Evolutionary conservation across 192 early-diverging fungal species (phyloP), one percentile per base, ranked within the genome.

Genomic region (Coemansia pectinata): DNA sequence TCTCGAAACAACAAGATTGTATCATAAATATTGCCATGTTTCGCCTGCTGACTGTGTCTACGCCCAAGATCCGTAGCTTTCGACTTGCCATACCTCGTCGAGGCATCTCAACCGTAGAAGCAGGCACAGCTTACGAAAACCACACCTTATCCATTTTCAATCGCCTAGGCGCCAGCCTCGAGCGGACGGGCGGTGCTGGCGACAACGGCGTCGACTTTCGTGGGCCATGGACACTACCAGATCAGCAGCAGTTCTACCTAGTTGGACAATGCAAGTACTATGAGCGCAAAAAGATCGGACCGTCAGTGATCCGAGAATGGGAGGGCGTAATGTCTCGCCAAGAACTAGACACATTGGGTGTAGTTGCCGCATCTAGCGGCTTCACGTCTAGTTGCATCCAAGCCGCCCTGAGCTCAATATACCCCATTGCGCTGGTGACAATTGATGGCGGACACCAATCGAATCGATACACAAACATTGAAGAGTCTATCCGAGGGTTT

Each of bases 311-410:
- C 42, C 79, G 79, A 34, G 79, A 81, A 47, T 81, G 79, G 79
- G 79, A 81, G 31, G 79, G 79, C 41, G 79, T 81, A 14, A 81
- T 81, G 79, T 70, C 79, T 17, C 63, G 79, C 10, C 79, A 81
- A 29, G 74, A 76, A 9, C n/a, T 61, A 10, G 73, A 76, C 27
- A 74, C 78, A 1, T 41, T 81, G 17, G 79, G 79, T 47, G 25
- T 76, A 3, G 64, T 81, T 6, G 69, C 63, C 14, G 71, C 79
- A 9, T 66, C 79, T 11, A 76, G 79, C 38, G 79, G 79, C 14
- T 81, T 76, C 39, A 81, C 79, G n/a, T 11, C 74, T 8, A 63
- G 63, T 2, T 69, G 71, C 34, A 50, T 72, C 3, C 38, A 65
- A n/a, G 73, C 67, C 1, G 79, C 71, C 8, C 38, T 76, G 61